Conservation (phyloP, 2,329 filamentous ascomycete species). For the Botrytis elliptica region DNA sequence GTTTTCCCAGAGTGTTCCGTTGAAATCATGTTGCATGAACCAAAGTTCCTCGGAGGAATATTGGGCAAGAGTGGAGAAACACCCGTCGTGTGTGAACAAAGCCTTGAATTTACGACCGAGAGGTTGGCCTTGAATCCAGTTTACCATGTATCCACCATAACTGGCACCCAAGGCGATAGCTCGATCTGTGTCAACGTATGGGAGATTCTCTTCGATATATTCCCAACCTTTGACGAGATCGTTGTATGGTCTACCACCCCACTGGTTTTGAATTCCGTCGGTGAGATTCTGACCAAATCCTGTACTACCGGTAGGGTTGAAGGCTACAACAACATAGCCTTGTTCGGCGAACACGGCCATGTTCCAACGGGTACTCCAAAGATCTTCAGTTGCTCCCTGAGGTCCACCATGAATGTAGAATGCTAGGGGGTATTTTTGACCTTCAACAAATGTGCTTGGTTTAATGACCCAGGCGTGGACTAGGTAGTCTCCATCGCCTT, state of each 20-base stretch:
- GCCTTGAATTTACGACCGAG: conserved; percentile 81
- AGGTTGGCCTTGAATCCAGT: conserved; percentile 84
- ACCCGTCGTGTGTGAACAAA: conserved; percentile 18
- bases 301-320: conserved; percentile 75
- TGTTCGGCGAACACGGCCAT: conserved; percentile 80
- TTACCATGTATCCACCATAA: conserved; percentile 73
- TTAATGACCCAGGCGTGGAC: conserved; percentile 32
- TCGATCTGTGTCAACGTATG: conserved; percentile 63
- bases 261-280: conserved; percentile 43
- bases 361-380: conserved; percentile 82
- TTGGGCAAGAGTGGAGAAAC: conserved; percentile 39
- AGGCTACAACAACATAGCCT: conserved; percentile 74
- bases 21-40: conserved; percentile 65
- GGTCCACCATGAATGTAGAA: conserved; percentile 81
- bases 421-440: conserved; percentile 73
- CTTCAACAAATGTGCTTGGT: conserved; percentile 53
- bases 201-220: conserved; percentile 61
- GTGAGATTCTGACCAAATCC: conserved; percentile 74
- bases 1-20: conserved; percentile 58
- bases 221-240: conserved; percentile 77
- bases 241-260: conserved; percentile 66
- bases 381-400: conserved; percentile 70
- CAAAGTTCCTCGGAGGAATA: conserved; percentile 64
- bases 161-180: conserved; percentile 71
- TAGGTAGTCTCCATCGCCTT: conserved; percentile 30